Conservation (phyloP, 257 asterid genomes). For the Ajuga chamaepitys region DNA sequence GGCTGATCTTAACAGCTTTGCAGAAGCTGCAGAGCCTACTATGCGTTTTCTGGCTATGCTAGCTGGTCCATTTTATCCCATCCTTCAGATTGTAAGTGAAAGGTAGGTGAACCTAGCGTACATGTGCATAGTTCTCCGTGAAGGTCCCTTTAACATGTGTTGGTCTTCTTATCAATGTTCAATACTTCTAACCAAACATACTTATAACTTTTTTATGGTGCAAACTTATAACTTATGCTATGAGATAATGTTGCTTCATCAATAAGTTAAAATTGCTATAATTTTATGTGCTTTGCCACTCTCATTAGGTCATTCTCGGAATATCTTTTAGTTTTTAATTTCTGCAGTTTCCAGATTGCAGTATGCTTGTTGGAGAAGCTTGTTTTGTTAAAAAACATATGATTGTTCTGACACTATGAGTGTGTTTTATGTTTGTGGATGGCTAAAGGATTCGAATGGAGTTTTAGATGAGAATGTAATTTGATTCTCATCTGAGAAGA, state of each 20-base stretch:
- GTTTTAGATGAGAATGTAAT: not conserved
- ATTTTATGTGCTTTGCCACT: not conserved
- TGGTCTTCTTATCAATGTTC: not conserved
- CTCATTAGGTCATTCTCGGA: not conserved
- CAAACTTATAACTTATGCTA: not conserved
- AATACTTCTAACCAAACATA: not conserved
- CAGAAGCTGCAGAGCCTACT: constrained; percentile 80
- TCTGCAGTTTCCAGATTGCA: not conserved
- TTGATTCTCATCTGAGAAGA: not conserved
- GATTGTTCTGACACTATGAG: not conserved
- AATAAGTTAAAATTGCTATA: constrained; percentile 7
- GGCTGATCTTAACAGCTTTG: constrained; percentile 79
- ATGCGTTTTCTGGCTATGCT: constrained; percentile 89
- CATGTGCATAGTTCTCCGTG: constrained; percentile 9
- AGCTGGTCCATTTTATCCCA: constrained; percentile 87
- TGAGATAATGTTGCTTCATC: constrained; percentile 8
- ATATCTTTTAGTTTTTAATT: not conserved
- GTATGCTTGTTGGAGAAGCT: not conserved
- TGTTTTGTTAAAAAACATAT: not conserved
- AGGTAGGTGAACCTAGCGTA: constrained; percentile 49
- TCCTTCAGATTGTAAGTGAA: constrained; percentile 74
- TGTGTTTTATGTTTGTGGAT: constrained; percentile 8
- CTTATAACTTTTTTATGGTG: not conserved
- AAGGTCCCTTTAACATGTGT: constrained; percentile 6
- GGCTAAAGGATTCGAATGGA: not conserved